phyloP scores from a whole-genome alignment of 1,139 yeast genomes.

The Cylindricascospora bacillispora region DNA sequence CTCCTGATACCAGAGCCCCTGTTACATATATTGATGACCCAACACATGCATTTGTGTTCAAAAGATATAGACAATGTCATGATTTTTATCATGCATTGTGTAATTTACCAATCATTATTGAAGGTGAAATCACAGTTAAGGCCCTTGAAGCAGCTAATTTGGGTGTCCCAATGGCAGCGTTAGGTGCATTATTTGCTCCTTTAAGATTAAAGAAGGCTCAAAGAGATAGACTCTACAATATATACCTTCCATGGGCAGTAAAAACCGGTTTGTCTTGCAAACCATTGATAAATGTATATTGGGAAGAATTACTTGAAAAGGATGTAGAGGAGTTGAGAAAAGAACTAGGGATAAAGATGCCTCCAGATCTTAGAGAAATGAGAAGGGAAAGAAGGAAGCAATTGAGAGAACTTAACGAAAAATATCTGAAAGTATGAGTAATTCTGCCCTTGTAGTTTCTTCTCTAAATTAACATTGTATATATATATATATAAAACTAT shows the following conservation, averaged over 20 bases:
- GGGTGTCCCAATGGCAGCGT: slow-evolving; percentile 91
- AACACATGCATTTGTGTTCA: slow-evolving; percentile 82
- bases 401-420: slow-evolving; percentile 16
- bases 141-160: slow-evolving; percentile 86
- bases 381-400: slow-evolving; percentile 30
- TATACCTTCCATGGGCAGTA: slow-evolving; percentile 86
- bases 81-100: slow-evolving; percentile 92
- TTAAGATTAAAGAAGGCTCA: slow-evolving; percentile 46
- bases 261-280: slow-evolving; percentile 60
- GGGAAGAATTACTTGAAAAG: slow-evolving; percentile 74
- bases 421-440: slow-evolving; percentile 17
- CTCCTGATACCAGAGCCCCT: slow-evolving; percentile 86
- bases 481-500: too few species aligned
- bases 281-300: slow-evolving; percentile 76
- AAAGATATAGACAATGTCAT: slow-evolving; percentile 90
- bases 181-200: slow-evolving; percentile 85
- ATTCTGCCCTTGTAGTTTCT: too few species aligned
- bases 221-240: slow-evolving; percentile 35
- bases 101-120: slow-evolving; percentile 80
- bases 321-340: slow-evolving; percentile 61
- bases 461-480: not conserved
- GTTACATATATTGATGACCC: slow-evolving; percentile 82
- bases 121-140: slow-evolving; percentile 91
- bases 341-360: slow-evolving; percentile 49
- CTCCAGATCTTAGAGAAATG: slow-evolving; percentile 65